A percentile compares a stretch with the other conserved stretches of the same genome.
Evolutionary conservation across 2,329 filamentous ascomycete species (phyloP).

Genomic region (Fusarium redolens): DNA sequence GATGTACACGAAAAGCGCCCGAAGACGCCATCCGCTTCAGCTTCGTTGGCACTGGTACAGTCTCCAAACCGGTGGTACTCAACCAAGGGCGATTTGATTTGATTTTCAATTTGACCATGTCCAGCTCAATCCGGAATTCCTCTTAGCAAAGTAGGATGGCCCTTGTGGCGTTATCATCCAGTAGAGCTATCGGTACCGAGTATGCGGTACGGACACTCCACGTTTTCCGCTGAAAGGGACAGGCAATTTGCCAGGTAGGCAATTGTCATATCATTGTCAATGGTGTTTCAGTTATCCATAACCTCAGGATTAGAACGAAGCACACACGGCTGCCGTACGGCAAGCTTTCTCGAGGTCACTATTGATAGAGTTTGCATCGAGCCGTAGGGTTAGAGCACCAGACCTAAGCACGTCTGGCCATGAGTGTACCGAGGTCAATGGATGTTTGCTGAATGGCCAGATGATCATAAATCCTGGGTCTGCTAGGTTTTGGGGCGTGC

Average conservation of each 20-base stretch:
- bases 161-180: background rate
- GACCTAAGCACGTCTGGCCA: background rate
- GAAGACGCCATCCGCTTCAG: background rate
- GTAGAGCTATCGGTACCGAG: background rate
- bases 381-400: background rate
- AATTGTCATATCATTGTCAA: background rate
- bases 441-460: background rate
- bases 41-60: background rate
- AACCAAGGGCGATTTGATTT: background rate
- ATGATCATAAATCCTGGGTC: background rate
- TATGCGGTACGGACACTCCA: background rate
- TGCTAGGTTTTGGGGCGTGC: background rate
- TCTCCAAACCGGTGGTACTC: background rate
- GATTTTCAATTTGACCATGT: background rate
- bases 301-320: background rate
- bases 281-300: background rate
- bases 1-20: background rate
- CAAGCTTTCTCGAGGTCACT: background rate
- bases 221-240: background rate
- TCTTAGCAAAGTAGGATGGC: background rate
- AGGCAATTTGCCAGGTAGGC: background rate
- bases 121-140: slow-evolving; percentile 9
- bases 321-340: background rate
- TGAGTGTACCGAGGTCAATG: background rate
- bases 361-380: background rate